Evolutionary conservation across 2,329 filamentous ascomycete species (phyloP).

Genomic region (Chalara sp.): DNA sequence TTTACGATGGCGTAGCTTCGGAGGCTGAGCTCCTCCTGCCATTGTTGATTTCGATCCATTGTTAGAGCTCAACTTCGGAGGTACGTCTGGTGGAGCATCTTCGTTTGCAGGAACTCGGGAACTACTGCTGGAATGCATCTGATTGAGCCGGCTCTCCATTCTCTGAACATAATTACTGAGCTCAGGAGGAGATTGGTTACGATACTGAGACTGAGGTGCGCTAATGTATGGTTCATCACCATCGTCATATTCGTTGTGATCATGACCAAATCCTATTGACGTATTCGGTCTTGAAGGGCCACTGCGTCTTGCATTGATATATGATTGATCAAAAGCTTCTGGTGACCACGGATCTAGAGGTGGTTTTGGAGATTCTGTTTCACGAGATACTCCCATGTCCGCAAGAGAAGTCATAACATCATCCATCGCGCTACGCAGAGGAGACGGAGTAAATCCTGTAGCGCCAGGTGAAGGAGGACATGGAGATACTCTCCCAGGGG

Average conservation of each 20-base stretch:
- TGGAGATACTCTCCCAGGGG: constrained; percentile 54
- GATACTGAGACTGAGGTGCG: constrained; percentile 11
- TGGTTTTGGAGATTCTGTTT: constrained; percentile 48
- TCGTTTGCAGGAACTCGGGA: constrained; percentile 11
- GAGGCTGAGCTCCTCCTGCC: constrained; percentile 33
- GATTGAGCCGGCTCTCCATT: constrained; percentile 73
- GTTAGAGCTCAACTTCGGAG: constrained; percentile 39
- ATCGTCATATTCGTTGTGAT: constrained; percentile 47
- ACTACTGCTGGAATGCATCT: constrained; percentile 21
- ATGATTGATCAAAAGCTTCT: constrained; percentile 63
- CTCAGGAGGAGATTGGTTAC: constrained; percentile 55
- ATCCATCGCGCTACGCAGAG: constrained; percentile 91
- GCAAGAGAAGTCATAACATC: constrained; percentile 94
- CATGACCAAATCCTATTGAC: constrained; percentile 56
- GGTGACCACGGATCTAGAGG: constrained; percentile 79
- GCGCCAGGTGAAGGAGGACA: constrained; percentile 60
- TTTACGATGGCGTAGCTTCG: constrained; percentile 56
- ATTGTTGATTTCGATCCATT: constrained; percentile 53
- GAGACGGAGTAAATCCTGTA: constrained; percentile 76
- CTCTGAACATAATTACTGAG: constrained; percentile 82
- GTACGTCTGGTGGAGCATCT: constrained; percentile 19
- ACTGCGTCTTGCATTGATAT: constrained; percentile 24
- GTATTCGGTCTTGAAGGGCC: constrained; percentile 56
- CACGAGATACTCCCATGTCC: constrained; percentile 65
- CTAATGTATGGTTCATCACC: constrained; percentile 28